Evolutionary conservation across 352 stramenopile genomes (phyloP), one percentile per base, ranked within the genome.

Genomic region (Globisporangium cylindrosporum): DNA sequence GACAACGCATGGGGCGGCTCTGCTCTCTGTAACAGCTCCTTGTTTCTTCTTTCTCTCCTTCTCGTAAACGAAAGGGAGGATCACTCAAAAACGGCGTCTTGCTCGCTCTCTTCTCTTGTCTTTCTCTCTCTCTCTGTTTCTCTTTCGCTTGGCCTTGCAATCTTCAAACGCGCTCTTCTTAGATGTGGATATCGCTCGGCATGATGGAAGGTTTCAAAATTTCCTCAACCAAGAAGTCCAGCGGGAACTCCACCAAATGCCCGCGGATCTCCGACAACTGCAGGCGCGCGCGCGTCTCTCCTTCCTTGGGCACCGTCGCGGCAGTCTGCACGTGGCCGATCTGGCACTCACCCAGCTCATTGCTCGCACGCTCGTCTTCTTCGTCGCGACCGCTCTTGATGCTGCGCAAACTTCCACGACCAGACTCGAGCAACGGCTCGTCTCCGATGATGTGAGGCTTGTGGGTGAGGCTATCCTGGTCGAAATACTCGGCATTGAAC

Each of bases 181-280:
- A 96, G 79, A 94, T 94, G 78, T 96, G 86, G 66, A 96, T 89
- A 68, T 94, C 87, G 56, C 73, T 77, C 1, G 89, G 89, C 65
- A 96, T 68, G 60, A 94, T 90, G 43, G 87, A 88, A 51, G 89
- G 89, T 66, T 93, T 90, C 18, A 96, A 73, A 51, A 92, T 92
- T 70, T 95, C 87, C 66, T 95, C 88, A 22, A 82, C 80, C 41
- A 96, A 68, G 59, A 96, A 96, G 48, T 96, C 80, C 34, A 94
- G 64, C 27, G 89, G 89, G 66, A 95, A 96, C 43, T 94, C 84
- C 29, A 96, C 89, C 1, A 96, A 74, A 56, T 95, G 88, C 41
- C 89, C 89, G 36, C 83, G 86, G 60, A 96, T 95, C 72, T 91
- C 84, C 34, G 80, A 92, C 8, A 96, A 71, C 71, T 93, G 80